phyloP scores from a whole-genome alignment of 2,329 filamentous ascomycete species.

The Atkinsonella texensis region DNA sequence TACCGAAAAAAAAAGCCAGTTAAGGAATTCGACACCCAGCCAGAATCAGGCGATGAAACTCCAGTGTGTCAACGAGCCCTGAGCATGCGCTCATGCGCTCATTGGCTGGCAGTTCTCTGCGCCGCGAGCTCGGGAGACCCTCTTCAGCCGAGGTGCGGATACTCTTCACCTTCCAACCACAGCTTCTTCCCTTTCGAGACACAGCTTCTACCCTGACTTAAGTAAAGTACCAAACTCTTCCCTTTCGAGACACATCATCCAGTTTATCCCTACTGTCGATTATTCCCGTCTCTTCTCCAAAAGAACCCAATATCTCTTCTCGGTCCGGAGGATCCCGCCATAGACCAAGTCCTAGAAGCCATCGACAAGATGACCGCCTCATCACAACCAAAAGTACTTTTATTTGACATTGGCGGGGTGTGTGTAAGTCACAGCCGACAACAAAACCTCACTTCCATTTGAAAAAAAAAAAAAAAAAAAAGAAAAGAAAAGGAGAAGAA shows the following conservation, averaged over 20 bases:
- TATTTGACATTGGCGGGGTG: conserved; percentile 96
- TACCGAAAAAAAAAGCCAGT: too few species aligned
- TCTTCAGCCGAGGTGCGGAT: conserved; percentile 8
- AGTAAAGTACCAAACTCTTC: too few species aligned
- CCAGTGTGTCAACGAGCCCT: neutral
- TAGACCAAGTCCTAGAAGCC: conserved; percentile 17
- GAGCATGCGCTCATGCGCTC: neutral
- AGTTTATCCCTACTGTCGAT: neutral
- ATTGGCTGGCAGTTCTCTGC: neutral
- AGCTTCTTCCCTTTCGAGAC: too few species aligned
- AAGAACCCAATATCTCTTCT: neutral
- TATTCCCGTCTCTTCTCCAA: neutral
- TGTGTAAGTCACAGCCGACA: conserved; percentile 54
- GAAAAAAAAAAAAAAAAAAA: neutral
- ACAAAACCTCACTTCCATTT: neutral
- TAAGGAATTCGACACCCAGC: too few species aligned
- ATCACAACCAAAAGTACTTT: conserved; percentile 55
- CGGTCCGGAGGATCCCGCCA: conserved; percentile 2
- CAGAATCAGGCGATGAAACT: too few species aligned
- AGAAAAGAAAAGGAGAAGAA: neutral
- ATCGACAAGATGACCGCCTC: conserved; percentile 28
- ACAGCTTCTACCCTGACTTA: neutral
- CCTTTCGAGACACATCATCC: neutral
- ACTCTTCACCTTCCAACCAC: neutral
- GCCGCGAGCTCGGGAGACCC: neutral